These are phyloP conservation scores for Pichia paraexigua DNA, from an alignment of 805 yeast species.

Conservation along the genomic window DNA sequence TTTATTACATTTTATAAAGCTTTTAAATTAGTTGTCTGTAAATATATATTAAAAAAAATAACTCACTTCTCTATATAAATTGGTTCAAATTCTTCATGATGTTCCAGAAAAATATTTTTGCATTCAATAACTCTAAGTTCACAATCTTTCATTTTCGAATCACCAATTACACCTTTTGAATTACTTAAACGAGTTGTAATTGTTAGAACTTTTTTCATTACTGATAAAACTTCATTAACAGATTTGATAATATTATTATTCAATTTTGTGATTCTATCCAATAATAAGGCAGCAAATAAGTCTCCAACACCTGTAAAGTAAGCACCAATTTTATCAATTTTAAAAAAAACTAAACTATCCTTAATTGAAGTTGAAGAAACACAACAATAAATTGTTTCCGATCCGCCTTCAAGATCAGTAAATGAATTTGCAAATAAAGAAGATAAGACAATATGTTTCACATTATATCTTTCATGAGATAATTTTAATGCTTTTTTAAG, in stretches of 20 bases:
- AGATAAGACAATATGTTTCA: conserved; percentile 60
- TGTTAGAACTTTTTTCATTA: conserved; percentile 45
- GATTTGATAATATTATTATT: conserved; percentile 24
- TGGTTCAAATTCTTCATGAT: conserved; percentile 5
- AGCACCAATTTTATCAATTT: conserved; percentile 57
- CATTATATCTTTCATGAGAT: conserved; percentile 41
- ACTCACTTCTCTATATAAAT: conserved; percentile 1
- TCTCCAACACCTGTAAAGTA: conserved; percentile 97
- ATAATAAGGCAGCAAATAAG: conserved; percentile 68
- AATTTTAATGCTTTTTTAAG: conserved; percentile 39
- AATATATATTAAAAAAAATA: too few species aligned
- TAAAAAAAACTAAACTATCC: conserved; percentile 28
- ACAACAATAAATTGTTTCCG: conserved; percentile 33
- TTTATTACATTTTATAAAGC: background rate
- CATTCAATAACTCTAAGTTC: conserved; percentile 66
- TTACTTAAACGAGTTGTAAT: conserved; percentile 36
- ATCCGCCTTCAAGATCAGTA: conserved; percentile 9
- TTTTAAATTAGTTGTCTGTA: background rate
- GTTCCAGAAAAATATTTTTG: conserved; percentile 28
- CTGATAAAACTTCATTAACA: conserved; percentile 47
- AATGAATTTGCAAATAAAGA: conserved; percentile 33
- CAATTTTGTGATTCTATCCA: conserved; percentile 47
- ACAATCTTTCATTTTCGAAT: conserved; percentile 57
- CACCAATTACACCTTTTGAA: conserved; percentile 46
- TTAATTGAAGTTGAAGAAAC: conserved; percentile 30